Conservation (phyloP, 2,329 filamentous ascomycete species). For the Pseudopithomyces maydicus region DNA sequence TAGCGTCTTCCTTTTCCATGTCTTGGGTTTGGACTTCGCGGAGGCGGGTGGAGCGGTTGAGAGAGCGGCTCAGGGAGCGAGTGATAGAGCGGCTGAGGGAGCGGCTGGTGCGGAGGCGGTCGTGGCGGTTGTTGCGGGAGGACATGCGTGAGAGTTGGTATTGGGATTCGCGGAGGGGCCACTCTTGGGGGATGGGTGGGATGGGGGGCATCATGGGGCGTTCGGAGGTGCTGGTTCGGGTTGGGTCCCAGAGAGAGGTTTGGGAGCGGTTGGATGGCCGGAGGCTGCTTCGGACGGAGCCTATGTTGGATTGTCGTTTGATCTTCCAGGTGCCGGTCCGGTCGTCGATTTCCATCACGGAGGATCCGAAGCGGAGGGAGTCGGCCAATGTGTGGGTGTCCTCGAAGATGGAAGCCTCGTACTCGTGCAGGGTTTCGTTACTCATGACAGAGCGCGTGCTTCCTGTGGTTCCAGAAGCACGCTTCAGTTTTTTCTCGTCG, state of each 20-base stretch:
- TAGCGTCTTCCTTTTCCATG: constrained; percentile 10
- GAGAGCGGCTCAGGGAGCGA: constrained; percentile 10
- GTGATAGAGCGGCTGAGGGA: constrained; percentile 1
- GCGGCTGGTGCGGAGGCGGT: neutral
- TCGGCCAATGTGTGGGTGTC: constrained; percentile 40
- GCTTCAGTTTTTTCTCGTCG: constrained; percentile 29
- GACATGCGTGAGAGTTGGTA: constrained; percentile 15
- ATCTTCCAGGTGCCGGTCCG: constrained; percentile 40
- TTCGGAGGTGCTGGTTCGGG: constrained; percentile 20
- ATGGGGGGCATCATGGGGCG: constrained; percentile 30
- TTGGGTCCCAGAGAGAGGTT: constrained; percentile 22
- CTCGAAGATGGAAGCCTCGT: constrained; percentile 36
- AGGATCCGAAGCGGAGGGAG: constrained; percentile 37
- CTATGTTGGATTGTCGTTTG: constrained; percentile 28
- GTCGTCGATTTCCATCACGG: constrained; percentile 37
- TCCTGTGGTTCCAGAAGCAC: constrained; percentile 3
- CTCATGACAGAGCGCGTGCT: constrained; percentile 17
- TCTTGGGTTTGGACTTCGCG: neutral
- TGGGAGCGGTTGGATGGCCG: constrained; percentile 16
- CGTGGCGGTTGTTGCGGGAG: constrained; percentile 4
- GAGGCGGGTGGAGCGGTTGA: neutral
- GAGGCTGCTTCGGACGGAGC: constrained; percentile 17
- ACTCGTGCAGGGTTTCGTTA: constrained; percentile 35
- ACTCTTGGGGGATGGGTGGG: constrained; percentile 28
- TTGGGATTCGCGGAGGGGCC: constrained; percentile 29